These are phyloP conservation scores for Gleditsia sinensis DNA, from an alignment of 306 rosid species.

Conservation along the genomic window DNA sequence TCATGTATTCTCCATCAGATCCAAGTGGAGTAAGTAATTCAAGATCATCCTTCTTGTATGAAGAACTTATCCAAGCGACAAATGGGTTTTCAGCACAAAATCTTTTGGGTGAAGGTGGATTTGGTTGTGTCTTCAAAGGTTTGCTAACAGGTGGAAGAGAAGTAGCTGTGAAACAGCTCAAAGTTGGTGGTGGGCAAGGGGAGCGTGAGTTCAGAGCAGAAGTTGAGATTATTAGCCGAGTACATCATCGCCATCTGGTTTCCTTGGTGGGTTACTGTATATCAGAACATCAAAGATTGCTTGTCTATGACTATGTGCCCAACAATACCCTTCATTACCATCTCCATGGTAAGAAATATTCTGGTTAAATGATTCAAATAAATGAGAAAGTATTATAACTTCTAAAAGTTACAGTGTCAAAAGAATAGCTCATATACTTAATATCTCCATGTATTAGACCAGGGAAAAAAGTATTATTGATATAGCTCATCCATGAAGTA, in stretches of 20 bases:
- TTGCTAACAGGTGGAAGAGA: constrained; percentile 76
- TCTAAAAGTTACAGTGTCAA: not conserved
- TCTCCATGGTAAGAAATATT: constrained; percentile 80
- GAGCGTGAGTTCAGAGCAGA: constrained; percentile 90
- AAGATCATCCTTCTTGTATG: constrained; percentile 73
- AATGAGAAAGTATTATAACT: not conserved
- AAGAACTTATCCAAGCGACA: constrained; percentile 85
- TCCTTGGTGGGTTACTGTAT: constrained; percentile 96
- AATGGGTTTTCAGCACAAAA: constrained; percentile 68
- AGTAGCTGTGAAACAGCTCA: constrained; percentile 94
- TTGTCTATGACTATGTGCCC: constrained; percentile 82
- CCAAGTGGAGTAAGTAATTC: constrained; percentile 72
- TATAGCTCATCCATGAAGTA: not conserved
- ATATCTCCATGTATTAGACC: not conserved
- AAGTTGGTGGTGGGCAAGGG: constrained; percentile 94
- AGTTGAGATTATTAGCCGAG: constrained; percentile 94
- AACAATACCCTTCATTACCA: constrained; percentile 89
- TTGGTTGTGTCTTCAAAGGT: constrained; percentile 98
- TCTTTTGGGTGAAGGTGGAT: constrained; percentile 97
- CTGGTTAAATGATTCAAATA: constrained; percentile 21
- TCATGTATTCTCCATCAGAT: constrained; percentile 69
- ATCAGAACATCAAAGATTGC: constrained; percentile 62
- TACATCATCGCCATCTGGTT: constrained; percentile 98
- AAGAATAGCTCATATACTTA: not conserved
- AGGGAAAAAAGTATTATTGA: not conserved